Evolutionary conservation across 768 basidiomycete species (phyloP), one percentile per base, ranked within the genome.

Genomic region (Inosperma sp.): DNA sequence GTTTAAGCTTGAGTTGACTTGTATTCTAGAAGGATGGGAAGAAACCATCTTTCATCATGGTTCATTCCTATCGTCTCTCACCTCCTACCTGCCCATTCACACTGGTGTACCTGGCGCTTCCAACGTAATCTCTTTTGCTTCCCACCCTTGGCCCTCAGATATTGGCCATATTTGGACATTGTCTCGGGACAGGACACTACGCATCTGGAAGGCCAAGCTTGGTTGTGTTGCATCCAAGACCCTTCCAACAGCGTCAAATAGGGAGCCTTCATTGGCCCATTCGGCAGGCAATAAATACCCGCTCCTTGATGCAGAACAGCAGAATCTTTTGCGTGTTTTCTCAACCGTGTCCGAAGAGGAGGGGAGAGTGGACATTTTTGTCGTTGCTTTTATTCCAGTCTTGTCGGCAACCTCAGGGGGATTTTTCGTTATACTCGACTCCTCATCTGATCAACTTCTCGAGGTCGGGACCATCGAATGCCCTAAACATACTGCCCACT

Each of bases 161-260:
- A 74, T 87, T 50, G 78, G 75, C 29, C 76, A 88, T 58, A 71
- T 86, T 17, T 95, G 90, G 81, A 85, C 92, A 1, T 76, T 98
- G 34, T 93, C 93, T 7, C 77, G 92, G 48, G 92, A 96, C 71
- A 79, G 87, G 48, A 85, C 83, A 27, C 73, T 98, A 34, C 79
- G 92, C 31, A 72, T 88, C 35, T 97, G 93, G 93, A 86, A 87
- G 56, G 76, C 83, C 23, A 80, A 84, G 64, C 73, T 81, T 48
- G 84, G 84, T 36, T 86, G 88, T 62, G 76, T 85, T n/a, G 78
- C 82, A 25, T 79, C 80, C 26, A 83, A 78, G 61, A 65, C 70
- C 9, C 67, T 88, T 36, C 62, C 62, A 14, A 55, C 37, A 27
- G 54, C 50, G 52, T 60, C 55, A 41, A 62, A 47, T 48, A 59